phyloP scores from a whole-genome alignment of 208 protist genomes.

The Trypanosoma conorhini region DNA sequence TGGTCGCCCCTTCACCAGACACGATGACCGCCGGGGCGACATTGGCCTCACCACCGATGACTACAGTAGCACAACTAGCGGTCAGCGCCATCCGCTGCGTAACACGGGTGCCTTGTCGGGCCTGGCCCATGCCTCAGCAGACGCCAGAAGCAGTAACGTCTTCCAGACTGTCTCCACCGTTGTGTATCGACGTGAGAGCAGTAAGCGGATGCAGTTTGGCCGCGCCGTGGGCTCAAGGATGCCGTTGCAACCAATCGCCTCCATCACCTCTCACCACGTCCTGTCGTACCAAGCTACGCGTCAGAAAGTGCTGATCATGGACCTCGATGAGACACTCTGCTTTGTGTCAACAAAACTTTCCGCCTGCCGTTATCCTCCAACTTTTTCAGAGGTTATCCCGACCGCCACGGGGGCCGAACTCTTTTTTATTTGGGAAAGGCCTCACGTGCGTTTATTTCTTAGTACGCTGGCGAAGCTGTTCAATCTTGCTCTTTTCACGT shows the following conservation, averaged over 20 bases:
- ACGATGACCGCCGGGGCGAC: conserved; percentile 13
- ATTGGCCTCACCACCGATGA: conserved; percentile 51
- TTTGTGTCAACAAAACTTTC: conserved; percentile 74
- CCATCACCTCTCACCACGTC: conserved; percentile 83
- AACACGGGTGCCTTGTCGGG: neutral
- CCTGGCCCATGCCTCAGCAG: neutral
- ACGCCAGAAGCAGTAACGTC: neutral
- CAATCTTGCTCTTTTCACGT: conserved; percentile 90
- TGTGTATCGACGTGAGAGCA: conserved; percentile 77
- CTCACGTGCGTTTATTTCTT: conserved; percentile 72
- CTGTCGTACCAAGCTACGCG: conserved; percentile 86
- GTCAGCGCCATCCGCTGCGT: neutral
- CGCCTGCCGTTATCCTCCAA: conserved; percentile 61
- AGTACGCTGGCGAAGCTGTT: conserved; percentile 71
- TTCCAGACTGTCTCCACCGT: conserved; percentile 24
- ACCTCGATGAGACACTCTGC: conserved; percentile 90
- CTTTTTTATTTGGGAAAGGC: conserved; percentile 87
- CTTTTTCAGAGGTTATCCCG: conserved; percentile 89
- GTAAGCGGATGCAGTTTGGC: conserved; percentile 60
- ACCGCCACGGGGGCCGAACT: conserved; percentile 79
- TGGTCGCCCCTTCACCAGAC: conserved; percentile 12
- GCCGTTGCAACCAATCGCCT: conserved; percentile 54
- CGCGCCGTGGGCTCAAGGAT: conserved; percentile 24
- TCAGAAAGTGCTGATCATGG: conserved; percentile 89
- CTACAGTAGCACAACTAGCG: conserved; percentile 76